Percentiles rank a stretch among this genome's conserved stretches.
Evolutionary conservation across 345 rosid species (phyloP).

Genomic region (Heritiera fomes): DNA sequence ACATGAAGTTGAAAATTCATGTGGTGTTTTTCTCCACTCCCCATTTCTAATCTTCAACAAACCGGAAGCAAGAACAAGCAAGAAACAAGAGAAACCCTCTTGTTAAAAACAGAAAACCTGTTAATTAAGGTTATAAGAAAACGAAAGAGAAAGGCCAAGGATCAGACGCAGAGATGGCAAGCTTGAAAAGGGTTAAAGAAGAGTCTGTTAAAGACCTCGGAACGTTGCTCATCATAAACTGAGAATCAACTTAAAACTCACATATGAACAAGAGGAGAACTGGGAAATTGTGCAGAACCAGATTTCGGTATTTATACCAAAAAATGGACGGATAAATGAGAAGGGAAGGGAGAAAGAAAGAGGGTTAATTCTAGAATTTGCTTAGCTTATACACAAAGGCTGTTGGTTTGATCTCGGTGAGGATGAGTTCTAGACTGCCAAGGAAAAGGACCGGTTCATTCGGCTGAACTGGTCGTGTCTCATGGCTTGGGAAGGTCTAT

Average conservation of each 20-base stretch:
- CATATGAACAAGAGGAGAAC: constrained; percentile 15
- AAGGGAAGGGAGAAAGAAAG: neutral
- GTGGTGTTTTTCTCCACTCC: constrained; percentile 38
- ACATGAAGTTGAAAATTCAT: constrained; percentile 55
- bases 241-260: constrained; percentile 20
- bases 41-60: constrained; percentile 28
- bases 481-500: neutral
- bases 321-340: neutral
- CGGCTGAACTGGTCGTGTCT: neutral
- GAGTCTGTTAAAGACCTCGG: constrained; percentile 77
- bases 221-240: constrained; percentile 76
- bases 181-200: constrained; percentile 64
- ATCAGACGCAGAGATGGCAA: constrained; percentile 76
- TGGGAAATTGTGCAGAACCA: neutral
- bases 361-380: neutral
- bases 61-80: neutral
- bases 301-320: constrained; percentile 16
- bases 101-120: neutral
- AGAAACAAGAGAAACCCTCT: neutral
- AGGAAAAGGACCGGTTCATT: no score
- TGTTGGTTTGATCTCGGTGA: neutral
- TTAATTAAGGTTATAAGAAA: constrained; percentile 29
- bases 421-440: neutral
- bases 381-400: constrained; percentile 9
- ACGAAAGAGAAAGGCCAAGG: constrained; percentile 77